Base-by-base conservation (phyloP, 1,139 yeast genomes). In the Geotrichum candidum region DNA sequence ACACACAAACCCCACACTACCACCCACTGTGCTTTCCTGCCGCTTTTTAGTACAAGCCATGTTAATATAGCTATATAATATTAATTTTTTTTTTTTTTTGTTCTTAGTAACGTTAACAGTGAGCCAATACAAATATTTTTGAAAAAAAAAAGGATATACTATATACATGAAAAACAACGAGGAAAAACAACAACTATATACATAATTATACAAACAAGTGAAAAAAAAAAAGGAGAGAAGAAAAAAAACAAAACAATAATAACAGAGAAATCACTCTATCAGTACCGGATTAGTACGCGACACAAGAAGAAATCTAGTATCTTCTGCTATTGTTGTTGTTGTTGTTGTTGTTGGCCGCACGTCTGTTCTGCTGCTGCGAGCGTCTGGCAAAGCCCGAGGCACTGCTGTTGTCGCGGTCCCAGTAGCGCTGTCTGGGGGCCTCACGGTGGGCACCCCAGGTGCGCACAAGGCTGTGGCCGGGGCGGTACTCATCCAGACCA, bases 351-450 rank as follows among this genome's bases (percentile, higher is more conserved):
- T 6, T 11, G n/a, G n/a, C n/a, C n/a, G n/a, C n/a, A n/a, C 48
- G 48, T n/a, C 48, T 3, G 23, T 41, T 18, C 3, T 41, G 18
- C 18, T 41, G 18, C n/a, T 56, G 56, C 15, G 59, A 55, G 29
- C 61, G 61, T 18, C 59, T 53, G 23, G 64, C 64, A 59, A 62
- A 62, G n/a, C 57, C 29, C 1, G 64, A 59, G 9, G 61, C 56
- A 35, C 48, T 51, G 53, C 61, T 55, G 46, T 54, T 55, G 13
- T 58, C 56, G n/a, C 53, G 31, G 46, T 57, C 60, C 61, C 62
- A 55, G 58, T 22, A 57, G 22, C 53, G 56, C 46, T 59, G 61
- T 25, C 61, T 53, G 4, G 61, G 59, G 13, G 61, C 56, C 6
- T 58, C 58, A n/a, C 61, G 56, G 23, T 52, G 55, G 3, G 61